Conservation (phyloP, 371 early-diverging fungal species). For the Syncephalastrum monosporum region DNA sequence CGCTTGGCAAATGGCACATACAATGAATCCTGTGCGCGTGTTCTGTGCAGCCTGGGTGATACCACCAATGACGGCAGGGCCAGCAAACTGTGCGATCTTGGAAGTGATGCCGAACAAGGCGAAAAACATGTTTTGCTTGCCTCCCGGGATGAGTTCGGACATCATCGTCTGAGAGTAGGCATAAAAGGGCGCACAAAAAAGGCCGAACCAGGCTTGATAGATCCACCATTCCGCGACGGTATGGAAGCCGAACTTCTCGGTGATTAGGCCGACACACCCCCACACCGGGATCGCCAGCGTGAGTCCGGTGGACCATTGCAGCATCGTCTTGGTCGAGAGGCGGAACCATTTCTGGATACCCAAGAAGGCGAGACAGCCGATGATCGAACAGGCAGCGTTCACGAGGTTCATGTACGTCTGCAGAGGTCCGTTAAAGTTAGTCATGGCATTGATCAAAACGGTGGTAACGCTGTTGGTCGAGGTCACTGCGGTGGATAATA, state of each 20-base stretch:
- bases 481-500: conserved; percentile 46
- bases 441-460: conserved; percentile 33
- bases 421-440: conserved; percentile 29
- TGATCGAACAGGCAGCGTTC: conserved; percentile 31
- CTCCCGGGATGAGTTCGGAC: conserved; percentile 53
- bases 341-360: conserved; percentile 31
- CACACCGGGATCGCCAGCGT: conserved; percentile 31
- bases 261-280: conserved; percentile 38
- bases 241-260: conserved; percentile 24
- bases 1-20: conserved; percentile 14
- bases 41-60: conserved; percentile 41
- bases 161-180: conserved; percentile 36
- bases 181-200: conserved; percentile 46
- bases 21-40: conserved; percentile 12
- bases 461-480: conserved; percentile 32
- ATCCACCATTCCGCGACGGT: conserved; percentile 38
- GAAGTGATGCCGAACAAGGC: conserved; percentile 59
- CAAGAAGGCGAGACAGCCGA: conserved; percentile 39
- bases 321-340: conserved; percentile 30
- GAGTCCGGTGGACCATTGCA: conserved; percentile 26
- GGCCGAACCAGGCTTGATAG: conserved; percentile 39
- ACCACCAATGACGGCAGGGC: conserved; percentile 58
- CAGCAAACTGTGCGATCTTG: conserved; percentile 64
- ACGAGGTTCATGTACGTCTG: conserved; percentile 31
- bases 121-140: conserved; percentile 57